Percentiles rank a stretch among this genome's conserved stretches.
phyloP scores from a whole-genome alignment of 257 asterid genomes.

The Nicotiana knightiana region DNA sequence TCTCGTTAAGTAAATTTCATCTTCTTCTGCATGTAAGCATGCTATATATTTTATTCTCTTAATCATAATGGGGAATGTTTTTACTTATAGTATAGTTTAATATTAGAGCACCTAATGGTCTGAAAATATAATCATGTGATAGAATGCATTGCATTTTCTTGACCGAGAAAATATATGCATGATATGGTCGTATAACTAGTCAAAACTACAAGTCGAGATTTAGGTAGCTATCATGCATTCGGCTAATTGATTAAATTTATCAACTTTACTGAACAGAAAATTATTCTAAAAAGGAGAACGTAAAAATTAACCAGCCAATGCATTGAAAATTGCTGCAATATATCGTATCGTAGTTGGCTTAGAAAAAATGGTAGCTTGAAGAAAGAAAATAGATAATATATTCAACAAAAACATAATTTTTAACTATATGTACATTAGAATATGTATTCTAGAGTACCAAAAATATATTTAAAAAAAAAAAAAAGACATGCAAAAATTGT shows the following conservation, averaged over 20 bases:
- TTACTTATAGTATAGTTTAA: not conserved
- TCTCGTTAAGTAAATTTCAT: too few relatives aligned
- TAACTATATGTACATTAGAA: not conserved
- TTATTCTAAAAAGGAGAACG: too few relatives aligned
- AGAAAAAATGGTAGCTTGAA: not conserved
- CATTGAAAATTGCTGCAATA: not conserved
- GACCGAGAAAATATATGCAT: not conserved
- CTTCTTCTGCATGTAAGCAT: too few relatives aligned
- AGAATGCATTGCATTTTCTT: not conserved
- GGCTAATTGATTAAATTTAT: not conserved
- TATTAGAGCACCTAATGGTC: not conserved
- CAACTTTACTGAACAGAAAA: too few relatives aligned
- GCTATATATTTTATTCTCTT: too few relatives aligned
- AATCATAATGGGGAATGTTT: not conserved
- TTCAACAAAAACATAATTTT: not conserved
- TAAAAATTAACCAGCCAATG: not conserved
- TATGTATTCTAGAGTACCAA: not conserved
- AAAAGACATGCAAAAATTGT: not conserved
- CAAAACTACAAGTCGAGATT: not conserved
- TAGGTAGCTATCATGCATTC: not conserved
- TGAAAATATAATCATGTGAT: not conserved
- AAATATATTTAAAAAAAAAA: not conserved
- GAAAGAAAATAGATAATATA: not conserved
- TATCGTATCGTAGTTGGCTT: too few relatives aligned
- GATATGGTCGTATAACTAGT: not conserved